Percentiles rank a stretch among this genome's conserved stretches.
phyloP scores from a whole-genome alignment of 441 rosid species.

The Monsonia emarginata region DNA sequence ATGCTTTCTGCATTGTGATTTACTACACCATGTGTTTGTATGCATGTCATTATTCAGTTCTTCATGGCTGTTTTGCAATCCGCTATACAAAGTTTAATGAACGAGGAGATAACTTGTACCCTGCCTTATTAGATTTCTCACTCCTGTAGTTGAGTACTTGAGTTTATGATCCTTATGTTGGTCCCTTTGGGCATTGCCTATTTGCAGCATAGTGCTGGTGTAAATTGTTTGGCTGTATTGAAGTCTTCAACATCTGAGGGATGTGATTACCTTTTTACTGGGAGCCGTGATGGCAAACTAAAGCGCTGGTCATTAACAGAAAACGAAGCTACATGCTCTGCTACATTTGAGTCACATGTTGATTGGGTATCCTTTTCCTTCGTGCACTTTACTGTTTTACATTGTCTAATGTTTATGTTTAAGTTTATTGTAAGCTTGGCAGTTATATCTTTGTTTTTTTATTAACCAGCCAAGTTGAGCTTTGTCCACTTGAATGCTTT shows the following conservation, averaged over 20 bases:
- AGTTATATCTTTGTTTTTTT: background rate
- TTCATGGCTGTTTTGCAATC: background rate
- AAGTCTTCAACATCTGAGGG: slow-evolving; percentile 50
- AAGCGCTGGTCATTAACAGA: slow-evolving; percentile 85
- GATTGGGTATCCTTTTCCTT: slow-evolving; percentile 66
- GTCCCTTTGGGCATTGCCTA: slow-evolving; percentile 9
- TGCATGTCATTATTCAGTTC: slow-evolving; percentile 2
- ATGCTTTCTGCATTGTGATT: background rate
- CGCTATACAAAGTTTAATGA: background rate
- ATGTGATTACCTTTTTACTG: slow-evolving; percentile 64
- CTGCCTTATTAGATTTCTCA: background rate
- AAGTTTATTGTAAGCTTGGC: background rate
- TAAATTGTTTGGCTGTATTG: slow-evolving; percentile 73
- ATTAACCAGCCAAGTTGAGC: background rate
- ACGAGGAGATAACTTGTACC: background rate
- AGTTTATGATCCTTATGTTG: background rate
- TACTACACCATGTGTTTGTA: background rate
- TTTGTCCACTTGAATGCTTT: background rate
- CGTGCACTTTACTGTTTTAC: slow-evolving; percentile 13
- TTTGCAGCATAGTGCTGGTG: slow-evolving; percentile 93
- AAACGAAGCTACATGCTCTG: slow-evolving; percentile 66
- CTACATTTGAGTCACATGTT: slow-evolving; percentile 98
- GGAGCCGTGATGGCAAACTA: slow-evolving; percentile 97
- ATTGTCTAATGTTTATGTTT: background rate
- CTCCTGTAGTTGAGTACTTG: background rate